Evolutionary conservation across 1,139 yeast species (phyloP), one percentile per base, ranked within the genome.

Genomic region (Nematodospora anomalae): DNA sequence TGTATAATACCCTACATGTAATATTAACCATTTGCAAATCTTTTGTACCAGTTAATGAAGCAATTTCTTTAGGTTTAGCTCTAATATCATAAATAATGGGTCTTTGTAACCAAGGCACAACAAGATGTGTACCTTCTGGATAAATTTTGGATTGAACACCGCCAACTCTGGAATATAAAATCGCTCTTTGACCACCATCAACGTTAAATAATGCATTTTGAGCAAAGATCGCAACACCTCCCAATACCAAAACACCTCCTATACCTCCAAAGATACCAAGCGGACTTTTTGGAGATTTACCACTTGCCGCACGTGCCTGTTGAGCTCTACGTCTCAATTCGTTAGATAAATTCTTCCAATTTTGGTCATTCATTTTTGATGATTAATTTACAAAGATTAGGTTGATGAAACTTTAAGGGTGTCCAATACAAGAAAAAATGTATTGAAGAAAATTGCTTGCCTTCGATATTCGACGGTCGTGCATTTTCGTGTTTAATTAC

Each of bases 111-210:
- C 97, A 90, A 28, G 99, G 99, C 46, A 92, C 65, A 38, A 89
- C 81, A 49, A 92, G 74, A 62, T 92, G 99, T 3, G 98, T 92
- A 50, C 99, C 99, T 71, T 92, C 99, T 33, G 79, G 80, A 59
- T 83, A 88, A 46, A 92, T 88, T 43, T 72, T 74, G n/a, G 90
- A 80, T 56, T 82, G 87, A 36, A 92, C 82, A 59, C 99, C 99
- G 35, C 80, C 76, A 30, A 89, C 41, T 58, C 99, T 81, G 24
- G 95, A 88, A 63, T 92, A 92, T 28, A 92, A 77, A 53, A 92
- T 89, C 20, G 97, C 99, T 60, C 99, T 77, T 64, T 92, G 97
- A 64, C 99, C 99, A 78, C 99, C 99, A 60, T 92, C 97, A 42
- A 92, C 98, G 60, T 89, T 90, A 70, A 88, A 90, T 39, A 90